Percentiles rank a stretch among this genome's conserved stretches.
Evolutionary conservation across 1,284 basidiomycete genomes (phyloP).

Genomic region (Stygiomarasmius scandens): DNA sequence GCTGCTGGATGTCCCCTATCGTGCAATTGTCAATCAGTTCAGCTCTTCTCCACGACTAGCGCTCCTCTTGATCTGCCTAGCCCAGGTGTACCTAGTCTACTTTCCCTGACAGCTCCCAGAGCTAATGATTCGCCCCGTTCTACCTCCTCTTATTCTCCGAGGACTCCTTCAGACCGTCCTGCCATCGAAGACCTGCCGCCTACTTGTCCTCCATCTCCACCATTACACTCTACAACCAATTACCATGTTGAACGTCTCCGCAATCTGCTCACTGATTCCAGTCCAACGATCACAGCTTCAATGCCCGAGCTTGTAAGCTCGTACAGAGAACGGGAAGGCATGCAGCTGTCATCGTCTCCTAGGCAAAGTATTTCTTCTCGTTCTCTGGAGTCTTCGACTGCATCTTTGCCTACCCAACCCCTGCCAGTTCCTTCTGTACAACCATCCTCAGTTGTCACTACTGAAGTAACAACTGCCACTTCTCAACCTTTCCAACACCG

Average conservation of each 20-base stretch:
- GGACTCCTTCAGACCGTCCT: constrained; percentile 20
- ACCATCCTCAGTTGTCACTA: constrained; percentile 10
- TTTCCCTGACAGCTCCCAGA: constrained; percentile 17
- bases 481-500: constrained; percentile 11
- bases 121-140: constrained; percentile 3
- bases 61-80: constrained; percentile 1
- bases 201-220: constrained; percentile 21
- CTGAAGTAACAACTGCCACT: constrained; percentile 11
- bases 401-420: constrained; percentile 8
- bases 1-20: constrained; percentile 10
- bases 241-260: constrained; percentile 9
- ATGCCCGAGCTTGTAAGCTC: constrained; percentile 8
- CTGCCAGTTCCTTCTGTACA: constrained; percentile 15
- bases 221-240: neutral
- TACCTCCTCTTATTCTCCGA: constrained; percentile 9
- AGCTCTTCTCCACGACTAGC: neutral
- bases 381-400: constrained; percentile 3
- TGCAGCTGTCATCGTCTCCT: neutral
- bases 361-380: constrained; percentile 7
- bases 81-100: constrained; percentile 13
- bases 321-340: neutral
- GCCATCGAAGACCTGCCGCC: constrained; percentile 7
- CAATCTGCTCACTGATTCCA: constrained; percentile 11
- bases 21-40: neutral
- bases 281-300: constrained; percentile 11